These are phyloP conservation scores for Trichoderma lentiforme DNA, from an alignment of 2,329 filamentous ascomycete genomes.

Conservation along the genomic window DNA sequence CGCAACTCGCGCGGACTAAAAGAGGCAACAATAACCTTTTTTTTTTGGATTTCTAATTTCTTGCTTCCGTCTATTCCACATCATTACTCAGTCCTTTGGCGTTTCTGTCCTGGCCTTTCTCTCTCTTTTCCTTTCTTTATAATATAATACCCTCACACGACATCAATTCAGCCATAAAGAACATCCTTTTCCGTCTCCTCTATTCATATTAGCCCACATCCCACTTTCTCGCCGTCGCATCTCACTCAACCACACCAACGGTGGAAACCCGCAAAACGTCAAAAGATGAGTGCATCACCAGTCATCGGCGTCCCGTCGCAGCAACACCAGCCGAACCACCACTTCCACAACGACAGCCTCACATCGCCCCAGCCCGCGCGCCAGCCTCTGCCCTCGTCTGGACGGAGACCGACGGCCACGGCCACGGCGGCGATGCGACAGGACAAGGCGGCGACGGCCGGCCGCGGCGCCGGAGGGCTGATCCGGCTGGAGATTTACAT, in stretches of 20 bases:
- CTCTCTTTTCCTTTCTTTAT: neutral
- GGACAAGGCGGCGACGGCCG: neutral
- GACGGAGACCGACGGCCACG: neutral
- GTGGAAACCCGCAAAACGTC: neutral
- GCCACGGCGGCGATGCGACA: neutral
- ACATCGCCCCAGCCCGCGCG: neutral
- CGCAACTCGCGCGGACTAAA: neutral
- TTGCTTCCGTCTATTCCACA: neutral
- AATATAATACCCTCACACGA: neutral
- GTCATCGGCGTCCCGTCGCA: neutral
- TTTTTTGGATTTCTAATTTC: slow-evolving; percentile 1
- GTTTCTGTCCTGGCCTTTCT: neutral
- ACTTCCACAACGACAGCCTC: neutral
- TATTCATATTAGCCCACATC: neutral
- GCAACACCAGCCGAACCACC: neutral
- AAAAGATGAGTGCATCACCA: neutral
- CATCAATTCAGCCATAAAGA: neutral
- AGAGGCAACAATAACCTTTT: neutral
- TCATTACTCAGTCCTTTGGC: neutral
- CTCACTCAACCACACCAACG: neutral
- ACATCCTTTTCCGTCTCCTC: neutral
- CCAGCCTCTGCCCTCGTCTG: slow-evolving; percentile 1
- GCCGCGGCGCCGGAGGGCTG: neutral
- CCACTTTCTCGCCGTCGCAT: neutral
- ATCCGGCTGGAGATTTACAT: slow-evolving; percentile 43